Conservation (phyloP, 345 rosid species). For the Pugionium dolabratum region DNA sequence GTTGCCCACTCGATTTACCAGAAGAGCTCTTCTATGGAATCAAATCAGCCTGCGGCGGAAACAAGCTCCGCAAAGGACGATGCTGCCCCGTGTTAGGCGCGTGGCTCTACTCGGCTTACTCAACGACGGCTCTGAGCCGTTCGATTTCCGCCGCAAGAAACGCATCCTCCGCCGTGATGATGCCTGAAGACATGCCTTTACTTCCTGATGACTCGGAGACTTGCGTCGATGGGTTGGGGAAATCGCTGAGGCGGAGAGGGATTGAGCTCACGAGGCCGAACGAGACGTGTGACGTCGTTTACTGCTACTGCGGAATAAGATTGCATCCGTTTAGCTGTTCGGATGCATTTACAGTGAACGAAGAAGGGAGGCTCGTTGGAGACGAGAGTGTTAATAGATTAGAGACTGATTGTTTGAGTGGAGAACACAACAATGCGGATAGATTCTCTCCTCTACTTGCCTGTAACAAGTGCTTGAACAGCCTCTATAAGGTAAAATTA, state of each 20-base stretch:
- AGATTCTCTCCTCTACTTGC: slow-evolving; percentile 65
- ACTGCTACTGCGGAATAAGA: slow-evolving; percentile 87
- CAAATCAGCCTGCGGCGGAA: slow-evolving; percentile 54
- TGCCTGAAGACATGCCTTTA: slow-evolving; percentile 67
- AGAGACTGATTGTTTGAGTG: slow-evolving; percentile 69
- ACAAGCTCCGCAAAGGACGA: slow-evolving; percentile 52
- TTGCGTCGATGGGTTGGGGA: slow-evolving; percentile 78
- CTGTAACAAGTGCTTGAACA: slow-evolving; percentile 80
- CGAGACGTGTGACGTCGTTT: slow-evolving; percentile 83
- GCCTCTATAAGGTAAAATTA: slow-evolving; percentile 51
- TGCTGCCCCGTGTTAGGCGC: slow-evolving; percentile 94
- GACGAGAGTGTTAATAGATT: slow-evolving; percentile 59
- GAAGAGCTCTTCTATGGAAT: slow-evolving; percentile 65
- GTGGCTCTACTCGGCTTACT: slow-evolving; percentile 87
- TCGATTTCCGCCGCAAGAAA: slow-evolving; percentile 29
- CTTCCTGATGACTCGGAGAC: slow-evolving; percentile 96
- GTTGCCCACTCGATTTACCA: slow-evolving; percentile 72
- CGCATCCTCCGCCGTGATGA: neutral
- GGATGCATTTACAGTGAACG: slow-evolving; percentile 55
- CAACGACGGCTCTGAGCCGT: slow-evolving; percentile 61
- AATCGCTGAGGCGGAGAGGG: slow-evolving; percentile 65
- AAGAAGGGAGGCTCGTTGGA: slow-evolving; percentile 64
- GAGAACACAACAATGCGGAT: slow-evolving; percentile 46
- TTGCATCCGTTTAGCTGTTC: slow-evolving; percentile 76
- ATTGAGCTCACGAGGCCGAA: slow-evolving; percentile 60